Evolutionary conservation across 2,329 filamentous ascomycete genomes (phyloP).

Genomic region (Leptographium radiaticola): DNA sequence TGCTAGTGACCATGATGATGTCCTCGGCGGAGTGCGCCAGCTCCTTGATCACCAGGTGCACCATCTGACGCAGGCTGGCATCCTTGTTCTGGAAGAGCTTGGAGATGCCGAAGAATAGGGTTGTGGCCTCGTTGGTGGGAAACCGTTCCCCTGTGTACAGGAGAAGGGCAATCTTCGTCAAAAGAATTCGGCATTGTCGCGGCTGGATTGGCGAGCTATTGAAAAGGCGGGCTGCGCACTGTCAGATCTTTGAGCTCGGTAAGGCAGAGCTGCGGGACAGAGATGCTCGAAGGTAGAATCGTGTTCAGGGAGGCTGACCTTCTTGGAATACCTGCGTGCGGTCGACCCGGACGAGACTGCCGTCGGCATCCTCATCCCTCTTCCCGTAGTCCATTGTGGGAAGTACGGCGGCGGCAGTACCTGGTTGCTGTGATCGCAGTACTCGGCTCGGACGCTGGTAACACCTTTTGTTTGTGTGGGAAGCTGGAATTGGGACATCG

Average conservation of each 20-base stretch:
- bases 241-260: background rate
- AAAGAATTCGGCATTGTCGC: conserved; percentile 89
- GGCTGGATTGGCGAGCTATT: conserved; percentile 95
- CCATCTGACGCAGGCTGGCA: conserved; percentile 95
- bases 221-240: conserved; percentile 71
- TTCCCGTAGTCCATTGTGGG: conserved; percentile 90
- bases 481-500: conserved; percentile 11
- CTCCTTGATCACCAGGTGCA: conserved; percentile 97
- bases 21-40: conserved; percentile 89
- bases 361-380: conserved; percentile 96
- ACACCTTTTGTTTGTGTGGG: conserved; percentile 5
- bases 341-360: conserved; percentile 91
- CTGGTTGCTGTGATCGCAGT: background rate
- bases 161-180: conserved; percentile 93
- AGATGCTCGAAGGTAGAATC: no score
- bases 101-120: conserved; percentile 96
- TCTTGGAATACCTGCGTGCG: conserved; percentile 97
- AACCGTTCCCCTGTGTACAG: conserved; percentile 96
- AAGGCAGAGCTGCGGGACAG: no score
- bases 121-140: conserved; percentile 92
- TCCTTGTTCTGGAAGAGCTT: conserved; percentile 99
- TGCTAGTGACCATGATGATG: conserved; percentile 99
- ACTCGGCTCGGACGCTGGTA: background rate
- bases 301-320: conserved; percentile 41
- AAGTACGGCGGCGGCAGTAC: conserved; percentile 10